Conservation (phyloP, 345 rosid species). For the Trapa incisa region DNA sequence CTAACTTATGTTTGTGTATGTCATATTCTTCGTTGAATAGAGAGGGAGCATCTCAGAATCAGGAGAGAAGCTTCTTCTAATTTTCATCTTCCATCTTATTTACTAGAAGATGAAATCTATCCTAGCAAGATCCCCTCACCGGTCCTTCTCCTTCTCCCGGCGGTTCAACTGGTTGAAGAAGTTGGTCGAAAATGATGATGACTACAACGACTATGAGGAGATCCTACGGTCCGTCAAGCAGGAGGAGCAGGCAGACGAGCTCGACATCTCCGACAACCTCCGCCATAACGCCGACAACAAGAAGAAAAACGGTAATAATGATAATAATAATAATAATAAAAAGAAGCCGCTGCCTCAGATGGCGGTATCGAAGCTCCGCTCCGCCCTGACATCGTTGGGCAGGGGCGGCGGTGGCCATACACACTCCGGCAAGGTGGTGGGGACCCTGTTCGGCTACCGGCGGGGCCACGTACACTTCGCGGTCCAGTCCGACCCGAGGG, state of each 20-base stretch:
- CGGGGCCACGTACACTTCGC: constrained; percentile 82
- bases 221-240: constrained; percentile 21
- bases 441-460: constrained; percentile 79
- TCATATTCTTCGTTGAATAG: neutral
- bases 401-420: constrained; percentile 12
- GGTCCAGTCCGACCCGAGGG: constrained; percentile 59
- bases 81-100: neutral
- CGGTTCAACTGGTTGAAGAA: constrained; percentile 78
- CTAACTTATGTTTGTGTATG: neutral
- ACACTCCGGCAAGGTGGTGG: constrained; percentile 41
- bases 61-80: constrained; percentile 6
- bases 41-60: neutral
- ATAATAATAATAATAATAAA: neutral
- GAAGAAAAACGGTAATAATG: no score
- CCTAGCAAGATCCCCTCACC: constrained; percentile 52
- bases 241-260: constrained; percentile 8
- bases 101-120: constrained; percentile 49
- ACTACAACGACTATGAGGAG: constrained; percentile 28
- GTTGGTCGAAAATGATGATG: constrained; percentile 40
- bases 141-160: constrained; percentile 81
- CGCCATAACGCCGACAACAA: no score
- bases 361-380: constrained; percentile 45
- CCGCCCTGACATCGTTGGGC: constrained; percentile 36
- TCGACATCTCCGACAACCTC: neutral
- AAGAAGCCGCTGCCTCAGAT: constrained; percentile 11